phyloP scores from a whole-genome alignment of 177 flowering plant species.

The Vitis hybrid region DNA sequence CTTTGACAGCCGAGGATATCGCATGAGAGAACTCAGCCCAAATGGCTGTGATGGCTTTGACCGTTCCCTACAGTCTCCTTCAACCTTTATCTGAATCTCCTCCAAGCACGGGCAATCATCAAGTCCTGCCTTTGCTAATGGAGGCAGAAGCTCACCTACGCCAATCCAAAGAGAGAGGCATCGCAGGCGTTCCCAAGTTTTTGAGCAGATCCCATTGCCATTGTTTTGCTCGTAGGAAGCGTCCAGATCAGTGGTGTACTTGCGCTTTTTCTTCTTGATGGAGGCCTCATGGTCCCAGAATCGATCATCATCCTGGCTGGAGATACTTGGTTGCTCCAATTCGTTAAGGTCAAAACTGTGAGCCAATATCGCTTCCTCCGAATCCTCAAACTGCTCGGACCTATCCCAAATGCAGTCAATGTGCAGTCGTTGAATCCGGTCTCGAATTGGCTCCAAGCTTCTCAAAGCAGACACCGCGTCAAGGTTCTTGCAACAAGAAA shows the following conservation, averaged over 20 bases:
- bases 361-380: constrained; percentile 1
- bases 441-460: constrained; percentile 68
- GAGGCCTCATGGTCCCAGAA: constrained; percentile 3
- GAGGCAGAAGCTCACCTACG: constrained; percentile 76
- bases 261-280: constrained; percentile 40
- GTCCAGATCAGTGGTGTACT: constrained; percentile 19
- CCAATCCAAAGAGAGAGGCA: constrained; percentile 76
- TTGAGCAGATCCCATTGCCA: constrained; percentile 34
- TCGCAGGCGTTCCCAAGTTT: constrained; percentile 55
- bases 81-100: constrained; percentile 70
- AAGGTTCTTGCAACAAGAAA: constrained; percentile 71
- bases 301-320: neutral
- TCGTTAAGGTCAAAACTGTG: constrained; percentile 40
- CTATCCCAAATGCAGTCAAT: constrained; percentile 82
- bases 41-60: constrained; percentile 50
- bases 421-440: constrained; percentile 60
- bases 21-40: constrained; percentile 54
- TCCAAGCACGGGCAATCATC: constrained; percentile 75
- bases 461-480: constrained; percentile 49
- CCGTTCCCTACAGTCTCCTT: constrained; percentile 77
- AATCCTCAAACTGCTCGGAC: constrained; percentile 16
- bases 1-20: constrained; percentile 57
- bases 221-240: constrained; percentile 14
- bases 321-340: constrained; percentile 1
- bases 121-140: constrained; percentile 55